Conservation (phyloP, 2,329 filamentous ascomycete genomes). For the Endocalyx cinctus region DNA sequence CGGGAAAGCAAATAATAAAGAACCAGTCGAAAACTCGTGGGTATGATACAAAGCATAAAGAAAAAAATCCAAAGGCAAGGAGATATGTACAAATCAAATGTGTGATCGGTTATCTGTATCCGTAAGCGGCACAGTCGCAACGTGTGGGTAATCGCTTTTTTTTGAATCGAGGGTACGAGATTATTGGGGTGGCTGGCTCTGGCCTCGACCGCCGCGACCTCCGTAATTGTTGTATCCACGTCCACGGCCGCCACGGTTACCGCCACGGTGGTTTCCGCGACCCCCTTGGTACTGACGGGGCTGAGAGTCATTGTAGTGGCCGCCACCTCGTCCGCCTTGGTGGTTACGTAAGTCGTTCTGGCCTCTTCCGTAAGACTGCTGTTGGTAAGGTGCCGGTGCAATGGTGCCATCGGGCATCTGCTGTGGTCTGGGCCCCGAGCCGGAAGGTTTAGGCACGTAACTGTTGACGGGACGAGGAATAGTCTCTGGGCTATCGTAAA, state of each 20-base stretch:
- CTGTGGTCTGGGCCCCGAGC: conserved; percentile 17
- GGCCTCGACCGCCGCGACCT: conserved; percentile 27
- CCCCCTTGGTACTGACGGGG: conserved; percentile 27
- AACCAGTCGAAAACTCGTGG: too few species aligned
- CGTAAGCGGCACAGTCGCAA: conserved; percentile 5
- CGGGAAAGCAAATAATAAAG: too few species aligned
- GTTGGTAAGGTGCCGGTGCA: conserved; percentile 12
- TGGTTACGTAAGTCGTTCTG: conserved; percentile 22
- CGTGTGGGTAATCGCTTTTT: conserved; percentile 4
- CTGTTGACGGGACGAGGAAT: conserved; percentile 77
- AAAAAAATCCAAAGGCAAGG: conserved; percentile 23
- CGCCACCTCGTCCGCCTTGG: conserved; percentile 21
- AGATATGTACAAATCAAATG: conserved; percentile 30
- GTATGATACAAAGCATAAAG: conserved; percentile 31
- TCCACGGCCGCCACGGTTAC: conserved; percentile 24
- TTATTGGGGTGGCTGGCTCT: conserved; percentile 27
- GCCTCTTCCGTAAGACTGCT: conserved; percentile 23
- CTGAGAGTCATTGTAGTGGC: conserved; percentile 28
- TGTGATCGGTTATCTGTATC: too few species aligned
- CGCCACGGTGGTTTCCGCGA: conserved; percentile 21
- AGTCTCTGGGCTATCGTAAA: conserved; percentile 92
- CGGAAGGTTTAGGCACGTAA: conserved; percentile 25
- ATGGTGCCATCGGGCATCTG: too few species aligned
- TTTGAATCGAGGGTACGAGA: conserved; percentile 2
- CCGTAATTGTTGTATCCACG: conserved; percentile 30